A percentile compares a stretch with the other conserved stretches of the same genome.
Conservation (phyloP, 257 asterid species). For the Coffea canephora region DNA sequence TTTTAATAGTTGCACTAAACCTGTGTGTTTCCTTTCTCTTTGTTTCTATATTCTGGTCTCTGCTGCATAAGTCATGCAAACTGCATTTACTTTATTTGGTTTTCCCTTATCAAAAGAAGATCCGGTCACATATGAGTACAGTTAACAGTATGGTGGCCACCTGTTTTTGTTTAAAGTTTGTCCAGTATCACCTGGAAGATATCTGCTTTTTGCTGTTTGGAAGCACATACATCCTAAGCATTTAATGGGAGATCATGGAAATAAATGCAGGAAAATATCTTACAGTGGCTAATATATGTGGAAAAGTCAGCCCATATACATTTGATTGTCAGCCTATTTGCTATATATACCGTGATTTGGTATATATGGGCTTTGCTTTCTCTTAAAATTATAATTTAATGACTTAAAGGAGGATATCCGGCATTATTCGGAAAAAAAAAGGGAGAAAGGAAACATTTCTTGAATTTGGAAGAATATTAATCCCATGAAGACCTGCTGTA, state of each 20-base stretch:
- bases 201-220: constrained; percentile 7
- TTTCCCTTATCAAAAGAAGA: not conserved
- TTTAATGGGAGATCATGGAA: not conserved
- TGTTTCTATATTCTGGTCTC: not conserved
- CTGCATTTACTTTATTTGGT: not conserved
- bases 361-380: not conserved
- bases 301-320: not conserved
- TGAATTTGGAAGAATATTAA: not conserved
- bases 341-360: not conserved
- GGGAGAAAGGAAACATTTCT: not conserved
- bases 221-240: not conserved
- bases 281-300: not conserved
- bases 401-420: no score
- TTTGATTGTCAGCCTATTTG: constrained; percentile 1
- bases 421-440: not conserved
- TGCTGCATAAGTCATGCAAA: no score
- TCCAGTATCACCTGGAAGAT: not conserved
- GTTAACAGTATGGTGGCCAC: not conserved
- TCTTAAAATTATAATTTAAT: not conserved
- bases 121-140: not conserved
- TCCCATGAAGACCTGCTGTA: not conserved
- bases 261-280: not conserved
- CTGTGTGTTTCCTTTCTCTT: not conserved
- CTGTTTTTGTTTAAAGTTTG: not conserved
- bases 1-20: not conserved